A percentile compares a stretch with the other conserved stretches of the same genome.
phyloP scores from a whole-genome alignment of 495 filamentous ascomycete genomes.

The Penicillium salamii region DNA sequence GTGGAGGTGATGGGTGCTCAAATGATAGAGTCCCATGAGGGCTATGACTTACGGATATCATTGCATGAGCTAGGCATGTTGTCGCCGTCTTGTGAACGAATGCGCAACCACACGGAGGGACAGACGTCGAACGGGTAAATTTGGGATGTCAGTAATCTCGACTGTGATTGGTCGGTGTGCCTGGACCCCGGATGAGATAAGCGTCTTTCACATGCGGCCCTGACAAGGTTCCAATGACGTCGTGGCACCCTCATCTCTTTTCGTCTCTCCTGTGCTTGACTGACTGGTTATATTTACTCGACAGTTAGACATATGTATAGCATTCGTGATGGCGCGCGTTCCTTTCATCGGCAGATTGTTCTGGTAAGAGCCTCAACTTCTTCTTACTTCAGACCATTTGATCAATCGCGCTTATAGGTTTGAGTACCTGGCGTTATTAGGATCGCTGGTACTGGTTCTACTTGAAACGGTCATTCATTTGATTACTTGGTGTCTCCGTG shows the following conservation, averaged over 20 bases:
- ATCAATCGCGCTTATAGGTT: conserved; percentile 39
- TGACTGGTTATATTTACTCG: neutral
- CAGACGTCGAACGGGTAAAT: conserved; percentile 14
- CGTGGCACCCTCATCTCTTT: conserved; percentile 6
- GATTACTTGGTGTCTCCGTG: conserved; percentile 88
- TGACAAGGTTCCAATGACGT: conserved; percentile 32
- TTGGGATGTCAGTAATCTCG: conserved; percentile 14
- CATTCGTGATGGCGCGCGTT: conserved; percentile 60
- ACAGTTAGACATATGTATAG: conserved; percentile 3
- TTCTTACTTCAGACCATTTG: neutral
- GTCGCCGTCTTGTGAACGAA: conserved; percentile 8
- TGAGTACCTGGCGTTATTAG: conserved; percentile 83
- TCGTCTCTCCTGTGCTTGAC: conserved; percentile 1
- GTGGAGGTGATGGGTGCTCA: neutral
- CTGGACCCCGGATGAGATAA: conserved; percentile 39
- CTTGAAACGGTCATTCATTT: conserved; percentile 79
- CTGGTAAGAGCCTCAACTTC: conserved; percentile 45
- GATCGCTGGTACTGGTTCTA: conserved; percentile 75
- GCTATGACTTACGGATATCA: conserved; percentile 81
- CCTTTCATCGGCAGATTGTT: conserved; percentile 83
- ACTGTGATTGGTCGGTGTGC: conserved; percentile 15
- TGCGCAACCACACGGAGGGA: conserved; percentile 4
- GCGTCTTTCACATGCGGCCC: conserved; percentile 30
- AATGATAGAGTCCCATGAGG: neutral
- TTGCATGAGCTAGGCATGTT: conserved; percentile 94